Evolutionary conservation across 768 basidiomycete species (phyloP).

Genomic region (Phaeotremella skinneri): DNA sequence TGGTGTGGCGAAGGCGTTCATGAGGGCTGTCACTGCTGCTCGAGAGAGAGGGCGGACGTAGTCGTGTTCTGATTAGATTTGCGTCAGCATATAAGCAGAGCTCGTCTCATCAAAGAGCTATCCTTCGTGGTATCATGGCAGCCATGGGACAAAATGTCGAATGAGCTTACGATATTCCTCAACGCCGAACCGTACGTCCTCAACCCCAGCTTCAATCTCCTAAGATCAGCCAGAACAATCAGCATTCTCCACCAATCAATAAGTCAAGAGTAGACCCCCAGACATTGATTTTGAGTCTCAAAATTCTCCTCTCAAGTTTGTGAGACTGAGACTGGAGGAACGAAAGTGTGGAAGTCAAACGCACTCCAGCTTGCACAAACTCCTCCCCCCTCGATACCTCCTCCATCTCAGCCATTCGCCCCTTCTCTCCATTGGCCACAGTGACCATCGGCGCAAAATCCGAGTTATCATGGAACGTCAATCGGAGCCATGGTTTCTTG

Average conservation of each 20-base stretch:
- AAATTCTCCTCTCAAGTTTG: no score
- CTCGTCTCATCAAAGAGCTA: no score
- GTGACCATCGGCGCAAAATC: constrained; percentile 46
- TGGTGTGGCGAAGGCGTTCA: constrained; percentile 43
- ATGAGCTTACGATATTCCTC: constrained; percentile 42
- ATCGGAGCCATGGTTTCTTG: constrained; percentile 43
- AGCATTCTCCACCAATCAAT: not conserved
- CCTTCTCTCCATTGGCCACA: constrained; percentile 15
- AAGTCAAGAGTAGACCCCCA: not conserved
- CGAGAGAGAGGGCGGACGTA: constrained; percentile 50
- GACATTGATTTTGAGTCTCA: not conserved
- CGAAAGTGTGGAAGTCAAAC: constrained; percentile 5
- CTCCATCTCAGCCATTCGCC: constrained; percentile 30
- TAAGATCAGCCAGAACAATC: no score
- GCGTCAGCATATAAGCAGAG: not conserved
- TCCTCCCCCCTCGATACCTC: constrained; percentile 48
- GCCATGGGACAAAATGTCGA: not conserved
- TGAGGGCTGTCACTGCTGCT: constrained; percentile 42
- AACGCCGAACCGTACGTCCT: constrained; percentile 36
- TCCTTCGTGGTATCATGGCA: no score
- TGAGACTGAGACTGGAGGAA: no score
- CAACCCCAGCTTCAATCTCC: constrained; percentile 45
- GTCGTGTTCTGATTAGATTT: constrained; percentile 23
- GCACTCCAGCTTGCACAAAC: constrained; percentile 46
- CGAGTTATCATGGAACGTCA: constrained; percentile 46